These are phyloP conservation scores for Oldenlandia corymbosa DNA, from an alignment of 257 asterid genomes.

Conservation along the genomic window DNA sequence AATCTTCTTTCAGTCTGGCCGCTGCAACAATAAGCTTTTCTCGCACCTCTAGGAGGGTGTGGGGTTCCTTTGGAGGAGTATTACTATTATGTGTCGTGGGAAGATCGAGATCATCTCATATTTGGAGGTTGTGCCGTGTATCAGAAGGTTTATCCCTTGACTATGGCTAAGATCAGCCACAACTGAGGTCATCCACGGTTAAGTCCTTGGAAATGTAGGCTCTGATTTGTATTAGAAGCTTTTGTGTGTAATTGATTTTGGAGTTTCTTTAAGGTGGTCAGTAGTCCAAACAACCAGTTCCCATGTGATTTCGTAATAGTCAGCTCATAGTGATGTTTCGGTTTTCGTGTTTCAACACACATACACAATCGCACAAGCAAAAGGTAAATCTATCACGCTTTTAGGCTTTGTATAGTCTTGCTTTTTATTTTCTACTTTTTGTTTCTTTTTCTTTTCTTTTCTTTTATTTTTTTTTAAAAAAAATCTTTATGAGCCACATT, in stretches of 20 bases:
- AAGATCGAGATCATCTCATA: conserved; percentile 79
- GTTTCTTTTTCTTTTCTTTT: too few relatives aligned
- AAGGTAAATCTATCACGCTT: too few relatives aligned
- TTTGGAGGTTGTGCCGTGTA: conserved; percentile 95
- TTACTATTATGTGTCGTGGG: conserved; percentile 52
- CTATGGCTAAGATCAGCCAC: conserved; percentile 70
- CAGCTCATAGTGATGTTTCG: conserved; percentile 53
- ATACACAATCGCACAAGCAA: conserved; percentile 51
- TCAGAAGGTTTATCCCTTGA: conserved; percentile 86
- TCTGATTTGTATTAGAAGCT: conserved; percentile 27
- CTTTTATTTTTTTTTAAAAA: too few relatives aligned
- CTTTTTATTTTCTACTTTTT: too few relatives aligned
- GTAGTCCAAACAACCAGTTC: conserved; percentile 27
- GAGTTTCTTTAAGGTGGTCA: conserved; percentile 25
- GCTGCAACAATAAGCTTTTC: conserved; percentile 57
- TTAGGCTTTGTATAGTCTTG: too few relatives aligned
- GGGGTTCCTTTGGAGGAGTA: conserved; percentile 63
- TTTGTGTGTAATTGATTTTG: conserved; percentile 20
- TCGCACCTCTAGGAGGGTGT: conserved; percentile 95
- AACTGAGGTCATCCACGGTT: conserved; percentile 43
- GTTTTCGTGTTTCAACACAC: conserved; percentile 89
- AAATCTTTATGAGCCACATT: too few relatives aligned
- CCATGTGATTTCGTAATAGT: conserved; percentile 38
- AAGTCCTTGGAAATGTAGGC: conserved; percentile 23
- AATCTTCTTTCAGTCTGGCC: conserved; percentile 92